phyloP scores from a whole-genome alignment of 352 stramenopile genomes.

The Pythium biforme region DNA sequence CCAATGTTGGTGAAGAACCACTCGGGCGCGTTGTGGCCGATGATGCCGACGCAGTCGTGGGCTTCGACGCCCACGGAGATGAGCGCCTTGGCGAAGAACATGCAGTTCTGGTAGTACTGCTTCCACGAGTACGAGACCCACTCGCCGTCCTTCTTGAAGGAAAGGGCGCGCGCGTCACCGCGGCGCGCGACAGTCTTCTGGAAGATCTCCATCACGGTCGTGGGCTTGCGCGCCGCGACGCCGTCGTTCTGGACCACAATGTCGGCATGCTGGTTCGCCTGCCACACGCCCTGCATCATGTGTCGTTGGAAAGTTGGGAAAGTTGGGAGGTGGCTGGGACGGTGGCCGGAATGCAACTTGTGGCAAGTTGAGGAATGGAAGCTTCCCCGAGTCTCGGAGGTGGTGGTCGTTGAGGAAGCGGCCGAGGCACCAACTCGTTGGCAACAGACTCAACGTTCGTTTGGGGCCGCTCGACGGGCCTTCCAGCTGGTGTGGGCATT shows the following conservation, averaged over 20 bases:
- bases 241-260: conserved; percentile 30
- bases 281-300: conserved; percentile 24
- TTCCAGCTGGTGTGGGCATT: conserved; percentile 3
- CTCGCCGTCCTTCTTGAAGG: conserved; percentile 35
- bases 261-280: conserved; percentile 31
- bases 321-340: neutral
- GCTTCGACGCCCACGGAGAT: conserved; percentile 65
- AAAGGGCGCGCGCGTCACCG: conserved; percentile 19
- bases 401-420: neutral
- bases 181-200: conserved; percentile 23
- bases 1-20: conserved; percentile 85
- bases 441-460: too few species aligned
- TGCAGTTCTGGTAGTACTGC: conserved; percentile 73
- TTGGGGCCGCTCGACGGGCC: neutral
- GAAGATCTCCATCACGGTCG: conserved; percentile 34
- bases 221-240: conserved; percentile 30
- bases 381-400: neutral
- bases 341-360: too few species aligned
- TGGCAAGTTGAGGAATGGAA: conserved; percentile 6
- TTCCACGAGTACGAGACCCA: conserved; percentile 64
- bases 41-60: conserved; percentile 78
- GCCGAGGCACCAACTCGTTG: too few species aligned
- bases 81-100: conserved; percentile 70
- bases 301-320: neutral
- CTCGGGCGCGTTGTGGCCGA: conserved; percentile 84